phyloP scores from a whole-genome alignment of 169 alveolate species.

The Cystoisospora suis region DNA sequence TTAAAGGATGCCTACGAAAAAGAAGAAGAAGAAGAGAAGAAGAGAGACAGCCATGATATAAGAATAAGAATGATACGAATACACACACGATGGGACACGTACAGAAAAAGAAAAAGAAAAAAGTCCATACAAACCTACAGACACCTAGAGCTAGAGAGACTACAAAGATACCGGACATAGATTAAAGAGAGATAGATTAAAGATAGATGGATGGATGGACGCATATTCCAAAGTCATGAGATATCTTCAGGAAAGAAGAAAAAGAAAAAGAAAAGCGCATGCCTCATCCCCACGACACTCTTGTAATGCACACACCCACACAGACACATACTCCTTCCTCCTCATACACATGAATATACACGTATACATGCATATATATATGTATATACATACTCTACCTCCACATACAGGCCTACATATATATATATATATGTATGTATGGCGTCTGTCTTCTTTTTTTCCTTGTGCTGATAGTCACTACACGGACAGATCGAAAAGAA shows the following conservation, averaged over 20 bases:
- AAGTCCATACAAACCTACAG: not conserved
- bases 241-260: not conserved
- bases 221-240: not conserved
- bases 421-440: no score
- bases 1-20: conserved; percentile 77
- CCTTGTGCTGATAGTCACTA: no score
- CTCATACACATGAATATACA: not conserved
- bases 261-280: not conserved
- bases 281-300: no score
- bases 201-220: not conserved
- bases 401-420: not conserved
- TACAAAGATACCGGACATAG: no score
- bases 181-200: no score
- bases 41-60: not conserved
- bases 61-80: not conserved
- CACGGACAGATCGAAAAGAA: not conserved
- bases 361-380: not conserved
- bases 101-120: not conserved
- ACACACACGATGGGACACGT: not conserved
- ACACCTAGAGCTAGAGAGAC: no score
- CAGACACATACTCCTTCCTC: not conserved
- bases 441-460: no score
- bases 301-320: no score
- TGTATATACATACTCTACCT: not conserved
- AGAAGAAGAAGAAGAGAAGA: not conserved